Evolutionary conservation across 2,329 filamentous ascomycete species (phyloP).

Genomic region (Arachnomyces sp.): DNA sequence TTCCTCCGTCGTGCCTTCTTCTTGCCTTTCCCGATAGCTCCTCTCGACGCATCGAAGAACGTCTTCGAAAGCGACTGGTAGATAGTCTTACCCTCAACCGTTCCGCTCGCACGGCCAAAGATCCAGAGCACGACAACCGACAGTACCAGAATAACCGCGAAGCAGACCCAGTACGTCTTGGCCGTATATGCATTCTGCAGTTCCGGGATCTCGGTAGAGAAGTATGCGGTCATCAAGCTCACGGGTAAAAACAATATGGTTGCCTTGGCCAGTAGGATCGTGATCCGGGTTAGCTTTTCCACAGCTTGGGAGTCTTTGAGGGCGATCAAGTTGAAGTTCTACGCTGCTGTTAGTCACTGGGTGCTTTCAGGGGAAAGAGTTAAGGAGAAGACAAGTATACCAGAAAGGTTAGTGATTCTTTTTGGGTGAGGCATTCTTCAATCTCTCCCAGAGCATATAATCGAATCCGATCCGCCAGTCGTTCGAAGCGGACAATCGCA

Average conservation of each 20-base stretch:
- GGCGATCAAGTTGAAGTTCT: conserved; percentile 72
- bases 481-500: conserved; percentile 51
- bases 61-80: conserved; percentile 36
- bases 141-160: conserved; percentile 54
- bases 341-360: conserved; percentile 10
- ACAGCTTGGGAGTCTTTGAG: conserved; percentile 67
- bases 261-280: conserved; percentile 63
- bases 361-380: background rate
- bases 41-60: conserved; percentile 26
- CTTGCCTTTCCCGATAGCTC: conserved; percentile 16
- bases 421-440: conserved; percentile 58
- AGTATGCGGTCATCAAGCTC: conserved; percentile 66
- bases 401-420: conserved; percentile 60
- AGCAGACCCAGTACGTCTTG: conserved; percentile 59
- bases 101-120: conserved; percentile 51
- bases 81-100: conserved; percentile 47
- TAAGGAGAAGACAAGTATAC: conserved; percentile 31
- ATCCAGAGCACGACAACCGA: conserved; percentile 51
- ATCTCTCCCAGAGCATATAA: conserved; percentile 57
- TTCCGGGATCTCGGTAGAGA: conserved; percentile 56
- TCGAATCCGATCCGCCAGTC: conserved; percentile 52
- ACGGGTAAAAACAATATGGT: conserved; percentile 69
- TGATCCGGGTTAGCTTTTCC: conserved; percentile 62
- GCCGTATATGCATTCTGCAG: conserved; percentile 51
- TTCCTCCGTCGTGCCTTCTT: conserved; percentile 3